phyloP scores from a whole-genome alignment of 805 yeast species.

The Tanozyma kutaoensis region DNA sequence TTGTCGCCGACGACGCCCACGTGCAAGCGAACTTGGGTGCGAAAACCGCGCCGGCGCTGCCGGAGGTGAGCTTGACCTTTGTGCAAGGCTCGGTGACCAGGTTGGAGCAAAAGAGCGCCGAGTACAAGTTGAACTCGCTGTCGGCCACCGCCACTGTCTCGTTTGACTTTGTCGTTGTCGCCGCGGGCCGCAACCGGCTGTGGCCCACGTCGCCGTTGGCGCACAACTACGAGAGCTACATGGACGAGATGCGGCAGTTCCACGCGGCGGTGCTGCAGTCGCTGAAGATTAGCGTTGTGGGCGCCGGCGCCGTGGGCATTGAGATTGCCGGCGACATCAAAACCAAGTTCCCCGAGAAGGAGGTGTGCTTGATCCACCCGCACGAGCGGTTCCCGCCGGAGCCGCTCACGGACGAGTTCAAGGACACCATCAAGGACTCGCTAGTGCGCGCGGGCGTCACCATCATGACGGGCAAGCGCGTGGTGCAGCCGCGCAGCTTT shows the following conservation, averaged over 20 bases:
- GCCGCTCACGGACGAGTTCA: slow-evolving; percentile 17
- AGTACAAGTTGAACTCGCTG: slow-evolving; percentile 9
- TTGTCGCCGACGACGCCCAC: slow-evolving; percentile 11
- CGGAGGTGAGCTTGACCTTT: slow-evolving; percentile 6
- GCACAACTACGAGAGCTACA: slow-evolving; percentile 10
- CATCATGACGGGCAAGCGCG: slow-evolving; percentile 16
- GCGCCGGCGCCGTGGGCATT: slow-evolving; percentile 41
- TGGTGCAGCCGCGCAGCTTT: too few species aligned
- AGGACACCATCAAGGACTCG: slow-evolving; percentile 12
- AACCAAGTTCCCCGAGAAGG: slow-evolving; percentile 20
- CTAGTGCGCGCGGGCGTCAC: slow-evolving; percentile 15
- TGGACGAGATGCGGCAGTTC: slow-evolving; percentile 9
- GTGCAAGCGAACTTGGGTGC: slow-evolving; percentile 6
- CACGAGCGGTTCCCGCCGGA: slow-evolving; percentile 24
- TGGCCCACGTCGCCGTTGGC: slow-evolving; percentile 47
- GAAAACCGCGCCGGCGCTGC: slow-evolving; percentile 2
- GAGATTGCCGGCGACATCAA: slow-evolving; percentile 38
- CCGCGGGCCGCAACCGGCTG: slow-evolving; percentile 36
- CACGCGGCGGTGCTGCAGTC: slow-evolving; percentile 16
- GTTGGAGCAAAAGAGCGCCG: slow-evolving; percentile 13
- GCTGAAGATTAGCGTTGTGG: slow-evolving; percentile 26
- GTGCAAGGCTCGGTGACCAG: slow-evolving; percentile 21
- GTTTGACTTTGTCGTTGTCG: slow-evolving; percentile 34
- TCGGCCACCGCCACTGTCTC: slow-evolving; percentile 6
- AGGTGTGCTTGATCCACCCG: slow-evolving; percentile 25